These are phyloP conservation scores for Termitomyces sp. DNA, from an alignment of 768 basidiomycete genomes.

Conservation along the genomic window DNA sequence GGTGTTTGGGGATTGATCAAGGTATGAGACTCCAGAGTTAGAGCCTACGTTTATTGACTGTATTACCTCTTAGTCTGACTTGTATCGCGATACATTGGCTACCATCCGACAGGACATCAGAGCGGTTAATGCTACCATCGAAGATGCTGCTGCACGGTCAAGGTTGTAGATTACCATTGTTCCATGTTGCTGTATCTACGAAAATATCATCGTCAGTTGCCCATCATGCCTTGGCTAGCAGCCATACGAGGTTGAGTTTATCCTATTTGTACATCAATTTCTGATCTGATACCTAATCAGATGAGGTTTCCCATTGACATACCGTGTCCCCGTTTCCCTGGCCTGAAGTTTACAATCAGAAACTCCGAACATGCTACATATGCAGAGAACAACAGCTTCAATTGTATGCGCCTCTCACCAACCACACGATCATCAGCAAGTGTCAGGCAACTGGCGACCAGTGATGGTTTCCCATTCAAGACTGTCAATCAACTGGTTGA, in stretches of 20 bases:
- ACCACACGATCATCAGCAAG: background rate
- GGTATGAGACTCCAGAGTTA: slow-evolving; percentile 25
- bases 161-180: slow-evolving; percentile 27
- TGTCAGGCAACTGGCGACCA: background rate
- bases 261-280: background rate
- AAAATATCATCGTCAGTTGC: background rate
- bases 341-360: background rate
- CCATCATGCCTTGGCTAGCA: background rate
- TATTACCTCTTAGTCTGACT: slow-evolving; percentile 35
- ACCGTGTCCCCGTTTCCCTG: background rate
- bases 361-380: background rate
- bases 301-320: background rate
- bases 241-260: too few species aligned
- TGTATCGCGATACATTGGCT: slow-evolving; percentile 54
- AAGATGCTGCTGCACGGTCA: slow-evolving; percentile 47
- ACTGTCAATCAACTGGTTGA: background rate
- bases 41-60: background rate
- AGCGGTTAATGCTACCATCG: slow-evolving; percentile 28
- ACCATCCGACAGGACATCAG: slow-evolving; percentile 33
- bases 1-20: slow-evolving; percentile 77
- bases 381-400: background rate
- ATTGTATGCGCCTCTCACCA: background rate
- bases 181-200: background rate
- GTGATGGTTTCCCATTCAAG: background rate
- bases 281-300: background rate